A percentile compares a stretch with the other conserved stretches of the same genome.
phyloP scores from a whole-genome alignment of 257 asterid genomes.

The Ilex aquifolium region DNA sequence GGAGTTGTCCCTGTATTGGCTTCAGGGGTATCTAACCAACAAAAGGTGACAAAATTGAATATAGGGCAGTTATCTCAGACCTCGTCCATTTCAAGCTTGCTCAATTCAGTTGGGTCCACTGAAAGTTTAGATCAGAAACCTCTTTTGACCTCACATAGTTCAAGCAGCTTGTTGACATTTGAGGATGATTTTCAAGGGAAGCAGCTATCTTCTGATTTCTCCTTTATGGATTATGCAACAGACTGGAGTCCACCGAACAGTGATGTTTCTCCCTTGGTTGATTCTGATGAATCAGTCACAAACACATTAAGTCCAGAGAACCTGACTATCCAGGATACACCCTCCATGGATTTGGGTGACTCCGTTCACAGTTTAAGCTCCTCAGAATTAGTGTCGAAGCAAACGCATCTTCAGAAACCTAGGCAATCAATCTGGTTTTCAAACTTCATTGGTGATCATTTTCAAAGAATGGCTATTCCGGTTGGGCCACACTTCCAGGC shows the following conservation, averaged over 20 bases:
- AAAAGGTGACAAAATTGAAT: slow-evolving; percentile 23
- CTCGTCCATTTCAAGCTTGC: slow-evolving; percentile 47
- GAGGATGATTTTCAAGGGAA: slow-evolving; percentile 32
- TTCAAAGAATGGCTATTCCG: slow-evolving; percentile 47
- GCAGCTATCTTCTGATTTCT: too few relatives aligned
- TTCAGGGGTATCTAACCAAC: slow-evolving; percentile 24
- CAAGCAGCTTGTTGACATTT: slow-evolving; percentile 41
- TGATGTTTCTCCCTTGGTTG: too few relatives aligned
- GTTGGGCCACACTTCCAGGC: slow-evolving; percentile 83
- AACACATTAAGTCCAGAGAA: slow-evolving; percentile 37
- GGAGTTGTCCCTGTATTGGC: slow-evolving; percentile 29
- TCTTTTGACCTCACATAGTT: slow-evolving; percentile 31
- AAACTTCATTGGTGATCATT: slow-evolving; percentile 35
- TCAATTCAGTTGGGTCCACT: slow-evolving; percentile 37
- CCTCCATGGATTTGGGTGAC: slow-evolving; percentile 14
- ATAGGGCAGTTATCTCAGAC: slow-evolving; percentile 37
- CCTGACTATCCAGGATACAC: not conserved
- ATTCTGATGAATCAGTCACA: slow-evolving; percentile 20
- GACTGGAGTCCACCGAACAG: too few relatives aligned
- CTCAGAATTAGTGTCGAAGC: slow-evolving; percentile 5
- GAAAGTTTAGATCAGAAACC: slow-evolving; percentile 26
- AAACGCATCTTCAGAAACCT: slow-evolving; percentile 30
- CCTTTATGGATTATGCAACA: too few relatives aligned
- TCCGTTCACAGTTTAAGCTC: slow-evolving; percentile 25
- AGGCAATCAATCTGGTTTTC: slow-evolving; percentile 33